phyloP scores from a whole-genome alignment of 805 yeast species.

The Cyberlindnera meyerae region DNA sequence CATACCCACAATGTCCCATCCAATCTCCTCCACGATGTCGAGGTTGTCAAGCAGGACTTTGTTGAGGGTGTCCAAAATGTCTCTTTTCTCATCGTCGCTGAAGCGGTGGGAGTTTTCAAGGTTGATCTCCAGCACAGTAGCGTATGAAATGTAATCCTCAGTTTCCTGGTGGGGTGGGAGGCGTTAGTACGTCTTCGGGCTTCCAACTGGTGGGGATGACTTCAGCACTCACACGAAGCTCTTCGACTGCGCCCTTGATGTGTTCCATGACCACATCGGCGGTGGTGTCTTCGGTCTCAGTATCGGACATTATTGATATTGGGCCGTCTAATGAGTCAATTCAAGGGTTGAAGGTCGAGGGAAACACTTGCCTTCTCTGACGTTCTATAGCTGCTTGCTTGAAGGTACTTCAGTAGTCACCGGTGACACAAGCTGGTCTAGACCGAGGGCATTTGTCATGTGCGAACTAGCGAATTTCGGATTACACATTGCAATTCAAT shows the following conservation, averaged over 20 bases:
- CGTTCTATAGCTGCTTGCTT: no score
- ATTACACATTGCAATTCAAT: no score
- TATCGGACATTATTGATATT: constrained; percentile 17
- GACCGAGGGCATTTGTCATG: no score
- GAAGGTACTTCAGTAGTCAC: no score
- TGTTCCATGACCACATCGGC: constrained; percentile 9
- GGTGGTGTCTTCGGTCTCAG: constrained; percentile 12
- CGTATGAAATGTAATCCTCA: constrained; percentile 62
- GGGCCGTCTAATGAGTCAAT: no score
- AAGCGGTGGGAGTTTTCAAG: constrained; percentile 44
- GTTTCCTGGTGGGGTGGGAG: constrained; percentile 30
- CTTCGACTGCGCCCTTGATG: constrained; percentile 13
- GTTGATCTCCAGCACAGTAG: constrained; percentile 66
- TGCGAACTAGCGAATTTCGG: no score
- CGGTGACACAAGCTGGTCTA: no score
- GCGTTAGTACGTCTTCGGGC: constrained; percentile 6
- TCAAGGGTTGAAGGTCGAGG: no score
- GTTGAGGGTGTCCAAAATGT: constrained; percentile 42
- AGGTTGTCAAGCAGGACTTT: constrained; percentile 41
- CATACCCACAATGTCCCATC: constrained; percentile 87
- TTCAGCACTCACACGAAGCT: constrained; percentile 13
- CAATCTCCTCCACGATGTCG: constrained; percentile 58
- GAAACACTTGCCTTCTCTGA: no score
- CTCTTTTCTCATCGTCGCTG: constrained; percentile 43
- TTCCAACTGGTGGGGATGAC: no score